A percentile compares a stretch with the other conserved stretches of the same genome.
phyloP scores from a whole-genome alignment of 179 eudicot genomes.

The Actinidia polygama region DNA sequence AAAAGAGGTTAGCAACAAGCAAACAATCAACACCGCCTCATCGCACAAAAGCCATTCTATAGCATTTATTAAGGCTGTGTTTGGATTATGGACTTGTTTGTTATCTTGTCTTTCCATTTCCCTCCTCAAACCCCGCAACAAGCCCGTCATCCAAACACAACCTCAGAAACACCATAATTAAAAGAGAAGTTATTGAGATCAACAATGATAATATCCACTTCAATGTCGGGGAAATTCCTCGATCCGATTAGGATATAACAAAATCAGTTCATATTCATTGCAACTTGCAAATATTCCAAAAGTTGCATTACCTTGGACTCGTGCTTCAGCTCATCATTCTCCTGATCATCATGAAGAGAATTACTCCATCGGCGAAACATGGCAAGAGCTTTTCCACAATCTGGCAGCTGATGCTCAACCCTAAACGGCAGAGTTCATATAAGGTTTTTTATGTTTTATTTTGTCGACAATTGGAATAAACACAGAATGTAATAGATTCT shows the following conservation, averaged over 20 bases:
- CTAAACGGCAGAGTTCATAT: neutral
- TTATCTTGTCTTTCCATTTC: too few relatives aligned
- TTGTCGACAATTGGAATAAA: neutral
- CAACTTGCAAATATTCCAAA: neutral
- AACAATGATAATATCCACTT: neutral
- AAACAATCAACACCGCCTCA: too few relatives aligned
- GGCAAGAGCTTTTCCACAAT: conserved; percentile 14
- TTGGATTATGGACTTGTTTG: too few relatives aligned
- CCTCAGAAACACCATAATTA: too few relatives aligned
- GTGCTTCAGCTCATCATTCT: conserved; percentile 29
- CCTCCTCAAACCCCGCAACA: too few relatives aligned
- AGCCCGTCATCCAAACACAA: too few relatives aligned
- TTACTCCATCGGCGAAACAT: conserved; percentile 52
- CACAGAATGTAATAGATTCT: neutral
- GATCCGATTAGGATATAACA: too few relatives aligned
- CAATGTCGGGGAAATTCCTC: neutral
- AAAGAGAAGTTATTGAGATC: too few relatives aligned
- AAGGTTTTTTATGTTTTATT: neutral
- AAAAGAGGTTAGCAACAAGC: too few relatives aligned
- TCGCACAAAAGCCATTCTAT: too few relatives aligned
- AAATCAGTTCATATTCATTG: neutral
- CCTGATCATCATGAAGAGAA: conserved; percentile 40
- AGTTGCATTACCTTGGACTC: conserved; percentile 49
- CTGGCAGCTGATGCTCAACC: conserved; percentile 1
- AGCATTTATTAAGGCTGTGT: too few relatives aligned